phyloP scores from a whole-genome alignment of 1,284 basidiomycete species.

The Rhodotorula sp. region DNA sequence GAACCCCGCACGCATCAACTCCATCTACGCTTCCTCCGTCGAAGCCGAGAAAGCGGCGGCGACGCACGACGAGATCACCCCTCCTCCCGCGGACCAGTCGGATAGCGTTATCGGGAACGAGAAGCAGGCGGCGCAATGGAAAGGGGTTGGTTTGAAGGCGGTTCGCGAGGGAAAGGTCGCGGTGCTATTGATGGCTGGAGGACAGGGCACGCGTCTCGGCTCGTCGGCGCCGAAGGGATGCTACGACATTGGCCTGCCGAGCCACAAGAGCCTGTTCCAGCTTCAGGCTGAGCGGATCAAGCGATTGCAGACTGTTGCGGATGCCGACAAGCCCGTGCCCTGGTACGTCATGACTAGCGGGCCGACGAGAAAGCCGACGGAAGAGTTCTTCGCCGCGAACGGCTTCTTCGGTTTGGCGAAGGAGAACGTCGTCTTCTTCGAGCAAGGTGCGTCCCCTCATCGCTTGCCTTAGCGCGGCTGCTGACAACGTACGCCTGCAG shows the following conservation, averaged over 20 bases:
- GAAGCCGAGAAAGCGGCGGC: slow-evolving; percentile 54
- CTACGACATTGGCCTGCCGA: slow-evolving; percentile 93
- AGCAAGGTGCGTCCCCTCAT: slow-evolving; percentile 70
- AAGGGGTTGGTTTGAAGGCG: slow-evolving; percentile 70
- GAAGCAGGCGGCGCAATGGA: slow-evolving; percentile 67
- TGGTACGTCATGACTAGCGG: slow-evolving; percentile 99
- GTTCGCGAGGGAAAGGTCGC: slow-evolving; percentile 79
- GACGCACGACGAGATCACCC: slow-evolving; percentile 57
- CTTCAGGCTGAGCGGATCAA: slow-evolving; percentile 93
- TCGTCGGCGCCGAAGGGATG: slow-evolving; percentile 93
- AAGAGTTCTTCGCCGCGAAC: slow-evolving; percentile 76
- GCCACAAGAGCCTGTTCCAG: slow-evolving; percentile 91
- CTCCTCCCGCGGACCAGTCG: slow-evolving; percentile 71
- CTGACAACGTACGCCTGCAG: slow-evolving; percentile 59
- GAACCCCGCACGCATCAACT: slow-evolving; percentile 89
- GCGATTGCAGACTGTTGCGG: slow-evolving; percentile 73
- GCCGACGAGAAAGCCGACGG: slow-evolving; percentile 84
- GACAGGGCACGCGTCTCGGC: slow-evolving; percentile 93
- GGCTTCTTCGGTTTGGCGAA: slow-evolving; percentile 78
- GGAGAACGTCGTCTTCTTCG: slow-evolving; percentile 86
- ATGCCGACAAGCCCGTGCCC: slow-evolving; percentile 64
- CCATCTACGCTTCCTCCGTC: slow-evolving; percentile 65
- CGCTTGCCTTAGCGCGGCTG: background rate
- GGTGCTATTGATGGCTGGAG: slow-evolving; percentile 94
- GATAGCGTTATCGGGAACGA: slow-evolving; percentile 59